Evolutionary conservation across 768 basidiomycete species (phyloP).

Genomic region (Crassisporium funariophilum): DNA sequence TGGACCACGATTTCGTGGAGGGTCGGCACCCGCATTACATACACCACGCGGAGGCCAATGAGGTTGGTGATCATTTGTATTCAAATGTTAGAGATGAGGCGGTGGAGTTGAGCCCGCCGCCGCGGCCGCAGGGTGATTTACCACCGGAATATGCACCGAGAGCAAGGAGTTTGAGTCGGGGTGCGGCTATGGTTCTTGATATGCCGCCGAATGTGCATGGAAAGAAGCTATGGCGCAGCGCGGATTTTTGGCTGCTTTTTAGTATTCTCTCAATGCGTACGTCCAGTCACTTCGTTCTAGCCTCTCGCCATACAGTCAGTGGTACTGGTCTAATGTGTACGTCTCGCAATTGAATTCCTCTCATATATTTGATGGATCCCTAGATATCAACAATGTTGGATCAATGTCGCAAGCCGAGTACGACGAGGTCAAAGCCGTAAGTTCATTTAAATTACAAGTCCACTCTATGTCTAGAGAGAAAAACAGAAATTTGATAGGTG

Average conservation of each 20-base stretch:
- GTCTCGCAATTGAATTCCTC: conserved; percentile 27
- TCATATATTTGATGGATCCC: conserved; percentile 34
- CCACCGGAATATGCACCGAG: too few relatives aligned
- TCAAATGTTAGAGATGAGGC: too few relatives aligned
- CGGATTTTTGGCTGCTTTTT: conserved; percentile 70
- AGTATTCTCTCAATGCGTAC: conserved; percentile 58
- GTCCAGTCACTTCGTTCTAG: conserved; percentile 21
- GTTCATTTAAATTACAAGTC: too few relatives aligned
- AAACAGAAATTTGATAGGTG: too few relatives aligned
- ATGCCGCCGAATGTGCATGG: conserved; percentile 55
- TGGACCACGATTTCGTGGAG: too few relatives aligned
- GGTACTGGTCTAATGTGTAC: conserved; percentile 84
- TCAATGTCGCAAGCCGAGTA: conserved; percentile 71
- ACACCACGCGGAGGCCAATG: too few relatives aligned
- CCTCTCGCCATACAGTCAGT: conserved; percentile 49
- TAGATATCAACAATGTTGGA: conserved; percentile 89
- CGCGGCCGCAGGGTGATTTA: background rate
- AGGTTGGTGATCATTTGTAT: too few relatives aligned
- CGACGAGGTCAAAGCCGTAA: conserved; percentile 65
- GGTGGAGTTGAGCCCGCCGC: conserved; percentile 16
- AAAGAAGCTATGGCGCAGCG: conserved; percentile 46
- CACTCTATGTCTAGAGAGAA: too few relatives aligned
- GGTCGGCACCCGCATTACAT: too few relatives aligned
- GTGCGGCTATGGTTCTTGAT: conserved; percentile 25
- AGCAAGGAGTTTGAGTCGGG: conserved; percentile 26